These are phyloP conservation scores for Puccinia coronata DNA, from an alignment of 1,284 basidiomycete species.

Conservation along the genomic window DNA sequence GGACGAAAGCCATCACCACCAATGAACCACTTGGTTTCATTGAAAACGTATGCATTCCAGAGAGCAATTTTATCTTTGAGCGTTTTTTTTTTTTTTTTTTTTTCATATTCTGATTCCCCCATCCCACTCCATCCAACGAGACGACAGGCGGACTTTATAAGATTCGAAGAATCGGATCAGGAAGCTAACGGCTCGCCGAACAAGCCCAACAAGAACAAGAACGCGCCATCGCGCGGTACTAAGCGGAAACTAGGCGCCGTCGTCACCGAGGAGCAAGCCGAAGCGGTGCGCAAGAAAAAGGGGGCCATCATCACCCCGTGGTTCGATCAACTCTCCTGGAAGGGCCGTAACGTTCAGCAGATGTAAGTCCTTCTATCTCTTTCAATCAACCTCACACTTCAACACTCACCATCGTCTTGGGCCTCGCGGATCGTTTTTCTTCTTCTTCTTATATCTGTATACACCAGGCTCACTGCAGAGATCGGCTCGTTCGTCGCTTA, in stretches of 20 bases:
- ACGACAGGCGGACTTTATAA: constrained; percentile 33
- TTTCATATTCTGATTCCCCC: too few species aligned
- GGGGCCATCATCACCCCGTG: constrained; percentile 24
- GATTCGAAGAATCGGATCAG: constrained; percentile 24
- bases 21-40: background rate
- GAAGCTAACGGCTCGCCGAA: background rate
- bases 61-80: background rate
- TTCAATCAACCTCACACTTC: background rate
- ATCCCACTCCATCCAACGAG: background rate
- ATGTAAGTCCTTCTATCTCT: background rate
- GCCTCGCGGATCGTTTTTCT: too few species aligned
- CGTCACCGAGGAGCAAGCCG: constrained; percentile 28
- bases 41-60: background rate
- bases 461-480: constrained; percentile 77
- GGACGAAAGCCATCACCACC: too few species aligned
- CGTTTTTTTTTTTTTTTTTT: background rate
- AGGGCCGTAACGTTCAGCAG: constrained; percentile 33
- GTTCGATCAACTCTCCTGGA: constrained; percentile 29
- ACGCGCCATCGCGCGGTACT: background rate
- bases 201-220: background rate
- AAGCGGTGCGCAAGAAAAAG: constrained; percentile 37
- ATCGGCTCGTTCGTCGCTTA: constrained; percentile 81
- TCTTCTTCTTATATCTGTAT: background rate
- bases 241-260: constrained; percentile 5
- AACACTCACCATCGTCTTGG: too few species aligned